Percentiles rank a stretch among this genome's conserved stretches.
phyloP scores from a whole-genome alignment of 202 grass and related monocot species.

The Dendrocalamus latiflorus region DNA sequence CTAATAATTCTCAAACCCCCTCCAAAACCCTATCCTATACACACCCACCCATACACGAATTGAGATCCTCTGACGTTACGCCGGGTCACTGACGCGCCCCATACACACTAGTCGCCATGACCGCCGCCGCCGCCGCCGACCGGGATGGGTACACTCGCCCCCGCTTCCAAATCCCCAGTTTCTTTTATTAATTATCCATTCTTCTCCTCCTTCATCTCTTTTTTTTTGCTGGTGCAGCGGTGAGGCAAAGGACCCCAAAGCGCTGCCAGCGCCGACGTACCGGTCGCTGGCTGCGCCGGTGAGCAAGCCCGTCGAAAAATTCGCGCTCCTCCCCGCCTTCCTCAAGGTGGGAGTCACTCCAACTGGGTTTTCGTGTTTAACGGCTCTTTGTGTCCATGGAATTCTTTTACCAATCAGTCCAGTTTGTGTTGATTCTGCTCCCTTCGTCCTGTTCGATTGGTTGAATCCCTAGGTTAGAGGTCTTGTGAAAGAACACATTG shows the following conservation, averaged over 20 bases:
- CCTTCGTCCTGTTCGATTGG: background rate
- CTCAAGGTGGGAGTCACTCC: constrained; percentile 40
- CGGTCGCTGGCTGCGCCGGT: constrained; percentile 46
- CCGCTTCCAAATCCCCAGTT: no score
- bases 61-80: no score
- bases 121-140: no score
- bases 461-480: constrained; percentile 59
- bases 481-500: constrained; percentile 80
- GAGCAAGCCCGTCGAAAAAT: constrained; percentile 62
- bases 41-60: no score
- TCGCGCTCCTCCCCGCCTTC: constrained; percentile 68
- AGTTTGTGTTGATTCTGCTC: background rate
- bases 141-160: no score
- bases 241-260: background rate
- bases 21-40: no score
- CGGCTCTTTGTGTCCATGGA: background rate
- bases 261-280: constrained; percentile 4
- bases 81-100: no score
- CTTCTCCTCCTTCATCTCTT: no score
- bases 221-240: no score
- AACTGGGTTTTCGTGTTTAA: background rate
- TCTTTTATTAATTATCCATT: no score
- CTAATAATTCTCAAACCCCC: no score
- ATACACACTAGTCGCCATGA: no score
- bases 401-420: background rate